Conservation (phyloP, 768 basidiomycete genomes). For the Macrocybe gigantea region DNA sequence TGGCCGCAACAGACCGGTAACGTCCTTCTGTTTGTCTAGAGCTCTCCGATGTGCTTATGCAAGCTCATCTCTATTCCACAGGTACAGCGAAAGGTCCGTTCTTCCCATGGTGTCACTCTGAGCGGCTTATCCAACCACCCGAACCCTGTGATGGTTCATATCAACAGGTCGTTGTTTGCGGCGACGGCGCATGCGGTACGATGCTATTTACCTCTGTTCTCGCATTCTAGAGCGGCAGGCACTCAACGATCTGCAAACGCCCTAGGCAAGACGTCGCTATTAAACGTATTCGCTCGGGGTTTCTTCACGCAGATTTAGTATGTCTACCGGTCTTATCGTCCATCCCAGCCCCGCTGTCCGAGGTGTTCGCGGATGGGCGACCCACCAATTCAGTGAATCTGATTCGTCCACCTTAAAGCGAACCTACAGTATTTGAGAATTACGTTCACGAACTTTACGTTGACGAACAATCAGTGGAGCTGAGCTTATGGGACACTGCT, state of each 20-base stretch:
- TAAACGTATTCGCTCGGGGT: slow-evolving; percentile 86
- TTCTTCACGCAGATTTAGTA: slow-evolving; percentile 95
- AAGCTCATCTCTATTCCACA: slow-evolving; percentile 14
- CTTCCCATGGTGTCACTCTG: neutral
- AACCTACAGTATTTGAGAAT: slow-evolving; percentile 96
- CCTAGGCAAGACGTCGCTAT: slow-evolving; percentile 73
- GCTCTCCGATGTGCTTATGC: neutral
- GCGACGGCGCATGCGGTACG: slow-evolving; percentile 90
- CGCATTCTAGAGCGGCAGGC: neutral
- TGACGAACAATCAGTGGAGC: slow-evolving; percentile 83
- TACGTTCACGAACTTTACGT: slow-evolving; percentile 87
- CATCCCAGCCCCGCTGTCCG: too few relatives aligned
- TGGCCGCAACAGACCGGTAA: slow-evolving; percentile 48
- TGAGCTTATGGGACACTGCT: slow-evolving; percentile 97
- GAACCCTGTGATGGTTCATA: slow-evolving; percentile 5
- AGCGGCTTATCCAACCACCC: neutral
- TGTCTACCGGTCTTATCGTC: slow-evolving; percentile 18
- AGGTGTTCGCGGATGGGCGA: too few relatives aligned
- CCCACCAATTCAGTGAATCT: neutral
- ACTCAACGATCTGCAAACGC: slow-evolving; percentile 3
- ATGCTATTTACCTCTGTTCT: slow-evolving; percentile 8
- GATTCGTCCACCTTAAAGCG: slow-evolving; percentile 34
- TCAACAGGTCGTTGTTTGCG: slow-evolving; percentile 74
- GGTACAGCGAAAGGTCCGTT: slow-evolving; percentile 43
- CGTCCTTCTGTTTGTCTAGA: slow-evolving; percentile 10